These are phyloP conservation scores for Tetrahymena borealis DNA, from an alignment of 73 alveolate genomes.

Conservation along the genomic window DNA sequence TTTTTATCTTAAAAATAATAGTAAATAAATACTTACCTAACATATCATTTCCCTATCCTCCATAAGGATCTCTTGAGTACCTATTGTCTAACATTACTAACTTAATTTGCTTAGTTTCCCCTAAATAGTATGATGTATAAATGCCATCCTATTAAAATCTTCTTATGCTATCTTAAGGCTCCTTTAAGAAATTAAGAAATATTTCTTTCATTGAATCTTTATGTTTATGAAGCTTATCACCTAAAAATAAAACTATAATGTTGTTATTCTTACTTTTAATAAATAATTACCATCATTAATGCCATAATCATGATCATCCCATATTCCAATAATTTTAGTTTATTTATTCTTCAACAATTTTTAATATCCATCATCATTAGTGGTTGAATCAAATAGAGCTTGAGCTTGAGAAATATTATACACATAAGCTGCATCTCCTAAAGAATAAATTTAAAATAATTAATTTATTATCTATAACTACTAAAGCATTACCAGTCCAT, in stretches of 20 bases:
- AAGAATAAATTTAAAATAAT: background rate
- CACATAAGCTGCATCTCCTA: background rate
- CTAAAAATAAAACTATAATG: too few species aligned
- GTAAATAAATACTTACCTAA: background rate
- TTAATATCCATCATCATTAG: background rate
- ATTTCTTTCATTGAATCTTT: background rate
- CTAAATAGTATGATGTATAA: background rate
- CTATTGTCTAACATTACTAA: background rate
- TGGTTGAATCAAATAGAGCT: background rate
- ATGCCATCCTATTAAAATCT: background rate
- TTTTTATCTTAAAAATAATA: background rate
- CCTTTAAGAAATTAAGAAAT: background rate
- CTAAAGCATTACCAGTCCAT: background rate
- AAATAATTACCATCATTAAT: background rate
- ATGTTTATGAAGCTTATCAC: background rate
- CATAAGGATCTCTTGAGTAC: background rate
- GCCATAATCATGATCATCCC: conserved; percentile 1
- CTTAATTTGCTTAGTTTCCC: background rate
- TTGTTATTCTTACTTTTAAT: too few species aligned
- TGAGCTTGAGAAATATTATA: background rate
- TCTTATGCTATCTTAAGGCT: background rate
- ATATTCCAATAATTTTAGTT: background rate
- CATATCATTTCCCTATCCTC: background rate
- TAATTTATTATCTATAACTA: background rate
- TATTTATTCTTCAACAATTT: background rate